A percentile compares a stretch with the other conserved stretches of the same genome.
Conservation (phyloP, 2,329 filamentous ascomycete genomes). For the Blumeria graminis region DNA sequence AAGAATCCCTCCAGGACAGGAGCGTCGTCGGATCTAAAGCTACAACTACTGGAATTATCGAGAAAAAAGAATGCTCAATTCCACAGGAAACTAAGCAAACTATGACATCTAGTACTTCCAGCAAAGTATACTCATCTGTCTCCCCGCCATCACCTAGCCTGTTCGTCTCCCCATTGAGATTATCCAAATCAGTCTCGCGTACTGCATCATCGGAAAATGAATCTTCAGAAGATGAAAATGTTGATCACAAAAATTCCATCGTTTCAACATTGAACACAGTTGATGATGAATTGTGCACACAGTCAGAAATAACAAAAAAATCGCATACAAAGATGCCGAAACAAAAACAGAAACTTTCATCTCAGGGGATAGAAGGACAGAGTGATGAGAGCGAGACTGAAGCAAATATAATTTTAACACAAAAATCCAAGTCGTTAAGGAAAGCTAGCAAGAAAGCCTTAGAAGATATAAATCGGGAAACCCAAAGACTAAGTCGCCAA, state of each 20-base stretch:
- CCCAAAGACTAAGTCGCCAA: conserved; percentile 68
- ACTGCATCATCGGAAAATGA: conserved; percentile 13
- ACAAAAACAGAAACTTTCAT: too few species aligned
- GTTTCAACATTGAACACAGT: conserved; percentile 47
- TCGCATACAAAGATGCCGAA: too few species aligned
- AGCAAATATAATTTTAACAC: conserved; percentile 28
- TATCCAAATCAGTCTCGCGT: conserved; percentile 9
- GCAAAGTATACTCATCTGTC: too few species aligned
- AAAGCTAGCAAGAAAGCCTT: conserved; percentile 88
- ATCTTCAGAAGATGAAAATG: conserved; percentile 21
- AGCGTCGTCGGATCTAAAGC: too few species aligned
- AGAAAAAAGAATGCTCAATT: too few species aligned
- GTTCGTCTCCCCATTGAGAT: conserved; percentile 18
- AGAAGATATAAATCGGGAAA: conserved; percentile 87
- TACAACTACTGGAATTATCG: too few species aligned
- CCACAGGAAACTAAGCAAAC: too few species aligned
- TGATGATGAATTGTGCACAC: too few species aligned
- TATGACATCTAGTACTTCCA: too few species aligned
- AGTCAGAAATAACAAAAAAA: too few species aligned
- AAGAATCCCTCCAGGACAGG: too few species aligned
- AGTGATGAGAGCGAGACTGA: conserved; percentile 35
- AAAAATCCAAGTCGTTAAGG: conserved; percentile 42
- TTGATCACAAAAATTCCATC: conserved; percentile 36
- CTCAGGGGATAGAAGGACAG: conserved; percentile 34
- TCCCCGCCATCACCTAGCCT: conserved; percentile 14